Evolutionary conservation across 208 protist species (phyloP), one percentile per base, ranked within the genome.

Genomic region (Trypanosoma theileri): DNA sequence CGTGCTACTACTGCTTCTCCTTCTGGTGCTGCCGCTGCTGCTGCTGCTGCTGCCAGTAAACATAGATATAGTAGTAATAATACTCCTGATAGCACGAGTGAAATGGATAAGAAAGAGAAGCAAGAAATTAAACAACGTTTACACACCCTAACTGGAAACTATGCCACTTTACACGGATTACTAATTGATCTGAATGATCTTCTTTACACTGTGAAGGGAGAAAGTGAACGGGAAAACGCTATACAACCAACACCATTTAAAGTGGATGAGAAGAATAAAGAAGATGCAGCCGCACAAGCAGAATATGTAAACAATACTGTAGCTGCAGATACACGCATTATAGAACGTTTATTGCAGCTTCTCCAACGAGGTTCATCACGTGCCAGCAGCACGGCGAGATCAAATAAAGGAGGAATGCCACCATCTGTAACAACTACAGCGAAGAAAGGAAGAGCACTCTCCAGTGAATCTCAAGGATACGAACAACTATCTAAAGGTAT

Each of bases 261-360:
- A 31, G 17, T 21, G 3, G 21, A 60, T 59, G 63, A 48, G 17
- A n/a, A 48, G 24, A n/a, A 52, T 2, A 35, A 50, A 42, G 51
- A 31, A 24, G 17, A 60, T 60, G 21, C 42, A 12, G n/a, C 63
- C 44, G 41, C 53, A 35, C 51, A 69, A 16, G 35, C 42, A 10
- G 63, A 46, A 14, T 51, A 60, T 40, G n/a, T 69, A 10, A 22
- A 28, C 24, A 24, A 40, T 16, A 24, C 19, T 53, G 63, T 60
- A 26, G 54, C 14, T 9, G 35, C 51, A 0, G 63, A 69, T 35
- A 35, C 41, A 22, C n/a, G 16, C 3, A 3, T 69, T 4, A 10
- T 59, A 13, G 6, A 45, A 19, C 28, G 12, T 50, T 10, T 69
- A 6, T 12, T 69, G 4, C 28, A 28, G 9, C 53, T 41, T 6